These are phyloP conservation scores for Porcisia deanei DNA, from an alignment of 208 protist species.

Conservation along the genomic window DNA sequence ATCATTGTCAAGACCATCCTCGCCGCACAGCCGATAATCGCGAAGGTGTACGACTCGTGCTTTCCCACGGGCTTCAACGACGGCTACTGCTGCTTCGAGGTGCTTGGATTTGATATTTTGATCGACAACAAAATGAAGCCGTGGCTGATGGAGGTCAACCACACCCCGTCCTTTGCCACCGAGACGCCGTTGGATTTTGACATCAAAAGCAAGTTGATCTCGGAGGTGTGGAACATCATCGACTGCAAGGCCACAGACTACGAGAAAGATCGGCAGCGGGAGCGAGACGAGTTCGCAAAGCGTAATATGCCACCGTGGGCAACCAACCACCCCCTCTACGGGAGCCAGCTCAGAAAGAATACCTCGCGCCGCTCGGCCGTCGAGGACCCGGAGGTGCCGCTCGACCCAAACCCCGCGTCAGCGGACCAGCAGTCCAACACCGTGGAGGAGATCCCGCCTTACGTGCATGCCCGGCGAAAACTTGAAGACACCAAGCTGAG, in stretches of 20 bases:
- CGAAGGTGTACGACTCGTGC: slow-evolving; percentile 91
- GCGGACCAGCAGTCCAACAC: background rate
- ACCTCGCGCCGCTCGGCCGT: slow-evolving; percentile 6
- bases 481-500: slow-evolving; percentile 79
- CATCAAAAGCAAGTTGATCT: slow-evolving; percentile 92
- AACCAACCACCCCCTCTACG: slow-evolving; percentile 44
- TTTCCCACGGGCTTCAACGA: slow-evolving; percentile 88
- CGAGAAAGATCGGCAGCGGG: slow-evolving; percentile 56
- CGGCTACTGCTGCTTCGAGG: slow-evolving; percentile 95
- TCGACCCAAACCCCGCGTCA: background rate
- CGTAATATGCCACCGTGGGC: slow-evolving; percentile 76
- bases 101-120: slow-evolving; percentile 97
- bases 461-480: slow-evolving; percentile 28
- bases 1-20: slow-evolving; percentile 94
- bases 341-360: slow-evolving; percentile 19
- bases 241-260: slow-evolving; percentile 77
- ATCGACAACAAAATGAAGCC: slow-evolving; percentile 92
- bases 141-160: slow-evolving; percentile 98
- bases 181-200: slow-evolving; percentile 93
- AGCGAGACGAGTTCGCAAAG: slow-evolving; percentile 75
- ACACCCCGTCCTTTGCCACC: slow-evolving; percentile 94
- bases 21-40: slow-evolving; percentile 90
- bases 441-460: slow-evolving; percentile 18
- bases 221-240: slow-evolving; percentile 89
- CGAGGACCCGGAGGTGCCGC: background rate